Base-by-base conservation (phyloP, 2,329 filamentous ascomycete genomes). In the Fusarium sp. region DNA sequence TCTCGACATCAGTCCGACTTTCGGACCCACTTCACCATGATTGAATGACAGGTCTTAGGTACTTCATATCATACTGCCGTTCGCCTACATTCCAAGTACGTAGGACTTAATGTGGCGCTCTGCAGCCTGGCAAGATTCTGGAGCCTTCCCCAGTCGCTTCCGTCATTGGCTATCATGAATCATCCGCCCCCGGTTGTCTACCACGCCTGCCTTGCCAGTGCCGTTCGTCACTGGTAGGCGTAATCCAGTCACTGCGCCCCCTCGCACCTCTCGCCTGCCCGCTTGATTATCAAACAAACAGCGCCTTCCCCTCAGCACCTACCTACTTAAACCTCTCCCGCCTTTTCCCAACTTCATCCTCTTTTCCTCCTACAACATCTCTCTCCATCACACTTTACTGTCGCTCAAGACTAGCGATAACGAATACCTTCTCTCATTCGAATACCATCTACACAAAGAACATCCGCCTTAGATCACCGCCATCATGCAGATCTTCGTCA, bases 401-500 rank as follows among this genome's bases (percentile, higher is more conserved):
- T 58, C 33, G 43, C 57, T 48, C 58, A 48, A 57, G 55, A 68
- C 66, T 52, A 52, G 43, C 46, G 52, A 63, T 24, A 55, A 50
- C 44, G 50, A 33, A 38, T 43, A 52, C 29, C 35, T 42, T 28
- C 9, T 49, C 50, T 29, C 60, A 59, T 65, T 37, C 41, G 37
- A 55, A 70, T 49, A 54, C 54, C 50, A 74, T 61, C 70, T 39
- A 67, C 57, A 63, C 55, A 54, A 66, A 73, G 59, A 71, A 54
- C 72, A 69, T 75, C 62, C 37, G 71, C 60, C 35, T 66, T 69
- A 62, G 73, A 74, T 73, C 75, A 75, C 75, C 78, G 80, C 72
- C 83, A 90, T 74, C 82, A 97, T 97, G 94, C 94, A 97, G 88
- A 97, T 98, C 88, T 98, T 97, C 84, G 94, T 97, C 78, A 97